These are phyloP conservation scores for Phaeosphaeriaceae sp. DNA, from an alignment of 2,329 filamentous ascomycete species.

Conservation along the genomic window DNA sequence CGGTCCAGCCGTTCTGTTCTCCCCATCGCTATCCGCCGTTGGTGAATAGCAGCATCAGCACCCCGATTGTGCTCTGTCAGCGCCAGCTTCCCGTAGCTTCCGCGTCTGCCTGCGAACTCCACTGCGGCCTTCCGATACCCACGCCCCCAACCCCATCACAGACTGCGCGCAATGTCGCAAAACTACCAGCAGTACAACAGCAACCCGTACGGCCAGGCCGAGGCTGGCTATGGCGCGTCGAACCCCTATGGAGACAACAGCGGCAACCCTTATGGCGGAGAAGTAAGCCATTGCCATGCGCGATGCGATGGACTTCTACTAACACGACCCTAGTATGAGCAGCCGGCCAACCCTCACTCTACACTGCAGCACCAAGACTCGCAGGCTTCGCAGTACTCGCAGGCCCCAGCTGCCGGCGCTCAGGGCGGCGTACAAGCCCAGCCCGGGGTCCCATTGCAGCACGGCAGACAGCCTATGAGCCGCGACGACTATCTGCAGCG, in stretches of 20 bases:
- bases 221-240: constrained; percentile 34
- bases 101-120: constrained; percentile 32
- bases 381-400: constrained; percentile 50
- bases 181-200: constrained; percentile 63
- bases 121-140: constrained; percentile 25
- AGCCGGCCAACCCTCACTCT: constrained; percentile 33
- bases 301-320: constrained; percentile 13
- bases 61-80: constrained; percentile 11
- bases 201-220: constrained; percentile 67
- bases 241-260: constrained; percentile 49
- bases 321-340: constrained; percentile 27
- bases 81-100: constrained; percentile 34
- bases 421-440: constrained; percentile 16
- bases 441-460: constrained; percentile 60
- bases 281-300: constrained; percentile 26
- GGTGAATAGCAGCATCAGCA: constrained; percentile 3
- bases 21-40: constrained; percentile 9
- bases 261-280: constrained; percentile 41
- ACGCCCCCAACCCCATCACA: constrained; percentile 8
- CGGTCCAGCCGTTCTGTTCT: neutral
- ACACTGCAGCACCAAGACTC: constrained; percentile 45
- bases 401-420: constrained; percentile 6
- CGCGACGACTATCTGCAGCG: constrained; percentile 73
- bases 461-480: constrained; percentile 58
- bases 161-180: constrained; percentile 36